phyloP scores from a whole-genome alignment of 805 yeast species.

The Lipomyces anomalus region DNA sequence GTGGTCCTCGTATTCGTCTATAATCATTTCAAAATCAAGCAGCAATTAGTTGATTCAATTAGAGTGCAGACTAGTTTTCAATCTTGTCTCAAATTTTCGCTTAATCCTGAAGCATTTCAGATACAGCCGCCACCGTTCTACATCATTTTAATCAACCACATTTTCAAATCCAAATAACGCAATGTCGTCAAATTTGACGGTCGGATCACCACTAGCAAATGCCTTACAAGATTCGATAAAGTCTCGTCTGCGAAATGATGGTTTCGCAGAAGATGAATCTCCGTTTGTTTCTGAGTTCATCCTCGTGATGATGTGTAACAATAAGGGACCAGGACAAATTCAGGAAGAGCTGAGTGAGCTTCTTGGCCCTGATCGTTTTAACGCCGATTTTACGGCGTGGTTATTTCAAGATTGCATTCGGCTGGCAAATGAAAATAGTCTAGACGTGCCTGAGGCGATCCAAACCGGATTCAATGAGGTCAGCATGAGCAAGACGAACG shows the following conservation, averaged over 20 bases:
- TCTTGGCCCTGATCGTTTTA: constrained; percentile 27
- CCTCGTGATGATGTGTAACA: constrained; percentile 28
- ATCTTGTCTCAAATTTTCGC: too few relatives aligned
- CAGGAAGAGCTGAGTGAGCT: constrained; percentile 25
- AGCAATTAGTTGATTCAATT: too few relatives aligned
- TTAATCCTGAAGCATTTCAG: too few relatives aligned
- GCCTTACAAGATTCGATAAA: constrained; percentile 21
- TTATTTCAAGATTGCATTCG: constrained; percentile 18
- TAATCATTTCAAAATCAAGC: too few relatives aligned
- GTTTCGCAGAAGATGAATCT: constrained; percentile 28
- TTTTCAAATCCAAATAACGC: too few relatives aligned
- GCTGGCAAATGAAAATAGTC: neutral
- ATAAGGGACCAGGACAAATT: constrained; percentile 25
- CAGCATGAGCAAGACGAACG: neutral
- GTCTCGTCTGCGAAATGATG: constrained; percentile 21
- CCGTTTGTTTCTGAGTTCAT: constrained; percentile 29
- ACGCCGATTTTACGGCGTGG: constrained; percentile 26
- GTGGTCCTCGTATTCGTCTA: too few relatives aligned
- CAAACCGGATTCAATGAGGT: neutral
- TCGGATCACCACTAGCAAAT: constrained; percentile 21
- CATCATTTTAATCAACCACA: too few relatives aligned
- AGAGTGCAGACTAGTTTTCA: too few relatives aligned
- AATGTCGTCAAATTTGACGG: too few relatives aligned
- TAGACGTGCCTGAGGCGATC: constrained; percentile 1
- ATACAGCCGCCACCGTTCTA: too few relatives aligned